These are phyloP conservation scores for Pholiota conissans DNA, from an alignment of 768 basidiomycete genomes.

Conservation along the genomic window DNA sequence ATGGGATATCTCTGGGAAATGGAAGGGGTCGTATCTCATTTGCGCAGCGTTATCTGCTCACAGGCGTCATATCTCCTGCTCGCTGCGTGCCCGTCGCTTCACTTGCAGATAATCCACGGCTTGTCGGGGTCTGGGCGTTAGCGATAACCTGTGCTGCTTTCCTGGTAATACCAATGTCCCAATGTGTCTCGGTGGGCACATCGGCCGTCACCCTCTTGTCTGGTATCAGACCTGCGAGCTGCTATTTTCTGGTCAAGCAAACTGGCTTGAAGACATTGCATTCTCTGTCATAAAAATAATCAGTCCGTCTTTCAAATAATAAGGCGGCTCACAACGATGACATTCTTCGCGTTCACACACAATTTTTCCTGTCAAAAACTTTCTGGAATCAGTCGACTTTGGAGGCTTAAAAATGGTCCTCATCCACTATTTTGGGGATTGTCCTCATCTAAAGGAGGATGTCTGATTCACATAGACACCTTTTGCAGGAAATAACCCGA, in stretches of 20 bases:
- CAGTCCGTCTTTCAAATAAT: not conserved
- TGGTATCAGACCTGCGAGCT: not conserved
- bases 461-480: not conserved
- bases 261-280: not conserved
- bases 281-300: not conserved
- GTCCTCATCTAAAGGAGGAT: not conserved
- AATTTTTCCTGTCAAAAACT: not conserved
- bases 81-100: not conserved
- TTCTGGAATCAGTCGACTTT: not conserved
- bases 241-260: not conserved
- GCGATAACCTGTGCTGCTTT: not conserved
- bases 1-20: not conserved
- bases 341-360: constrained; percentile 3
- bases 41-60: not conserved
- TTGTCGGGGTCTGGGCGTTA: not conserved
- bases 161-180: not conserved
- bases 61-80: not conserved
- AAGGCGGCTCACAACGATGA: constrained; percentile 4
- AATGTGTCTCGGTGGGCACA: not conserved
- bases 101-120: not conserved
- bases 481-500: not conserved
- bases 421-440: not conserved
- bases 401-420: not conserved
- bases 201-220: not conserved
- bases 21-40: not conserved